A percentile compares a stretch with the other conserved stretches of the same genome.
phyloP scores from a whole-genome alignment of 164 flowering plant species.

The Taxillus chinensis region DNA sequence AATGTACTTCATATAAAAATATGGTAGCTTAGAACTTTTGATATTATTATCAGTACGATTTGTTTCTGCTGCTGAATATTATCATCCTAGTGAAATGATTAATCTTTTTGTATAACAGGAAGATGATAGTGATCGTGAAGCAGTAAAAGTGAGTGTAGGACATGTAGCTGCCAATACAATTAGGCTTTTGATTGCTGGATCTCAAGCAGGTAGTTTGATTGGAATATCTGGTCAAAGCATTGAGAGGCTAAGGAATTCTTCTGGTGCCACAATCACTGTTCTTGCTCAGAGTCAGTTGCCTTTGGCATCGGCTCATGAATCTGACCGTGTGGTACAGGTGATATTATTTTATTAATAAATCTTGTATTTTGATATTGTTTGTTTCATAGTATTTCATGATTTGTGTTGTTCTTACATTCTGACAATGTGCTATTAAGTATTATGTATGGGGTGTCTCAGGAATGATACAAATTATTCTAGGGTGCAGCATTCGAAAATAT shows the following conservation, averaged over 20 bases:
- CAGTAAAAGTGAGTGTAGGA: slow-evolving; percentile 30
- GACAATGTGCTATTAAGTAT: too few relatives aligned
- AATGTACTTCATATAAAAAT: too few relatives aligned
- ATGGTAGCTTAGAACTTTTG: too few relatives aligned
- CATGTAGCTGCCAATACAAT: slow-evolving; percentile 67
- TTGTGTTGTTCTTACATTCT: background rate
- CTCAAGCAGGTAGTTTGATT: slow-evolving; percentile 89
- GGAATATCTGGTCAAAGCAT: slow-evolving; percentile 85
- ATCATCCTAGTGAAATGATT: background rate
- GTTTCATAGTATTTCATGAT: background rate
- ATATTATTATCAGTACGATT: too few relatives aligned
- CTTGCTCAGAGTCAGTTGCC: slow-evolving; percentile 74
- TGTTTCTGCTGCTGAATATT: too few relatives aligned
- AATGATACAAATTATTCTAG: too few relatives aligned
- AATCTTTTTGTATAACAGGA: slow-evolving; percentile 27
- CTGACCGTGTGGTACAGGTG: slow-evolving; percentile 90
- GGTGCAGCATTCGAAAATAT: too few relatives aligned
- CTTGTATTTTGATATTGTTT: background rate
- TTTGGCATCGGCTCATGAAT: slow-evolving; percentile 79
- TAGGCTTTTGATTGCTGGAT: slow-evolving; percentile 82
- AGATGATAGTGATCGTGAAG: slow-evolving; percentile 31
- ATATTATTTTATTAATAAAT: slow-evolving; percentile 7
- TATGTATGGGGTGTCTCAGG: too few relatives aligned
- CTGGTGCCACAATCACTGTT: slow-evolving; percentile 63
- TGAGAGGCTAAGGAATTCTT: slow-evolving; percentile 58